Conservation (phyloP, 2,329 filamentous ascomycete species). For the Amauroascus verrucosus region DNA sequence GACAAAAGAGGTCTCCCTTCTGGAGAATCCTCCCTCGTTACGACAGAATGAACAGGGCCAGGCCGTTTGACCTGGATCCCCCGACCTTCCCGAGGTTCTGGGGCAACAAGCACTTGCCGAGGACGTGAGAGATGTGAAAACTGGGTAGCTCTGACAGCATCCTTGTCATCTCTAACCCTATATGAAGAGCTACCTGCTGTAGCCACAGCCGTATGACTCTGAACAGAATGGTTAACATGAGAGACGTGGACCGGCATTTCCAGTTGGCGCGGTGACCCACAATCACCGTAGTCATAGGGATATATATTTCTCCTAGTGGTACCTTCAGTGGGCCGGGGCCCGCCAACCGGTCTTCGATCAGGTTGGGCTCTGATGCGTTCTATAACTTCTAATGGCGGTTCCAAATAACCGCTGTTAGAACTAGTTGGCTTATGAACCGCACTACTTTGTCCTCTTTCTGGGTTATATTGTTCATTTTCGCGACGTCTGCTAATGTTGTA, state of each 20-base stretch:
- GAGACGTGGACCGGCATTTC: conserved; percentile 7
- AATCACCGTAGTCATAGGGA: not conserved
- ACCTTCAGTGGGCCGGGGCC: not conserved
- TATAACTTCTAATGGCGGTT: not conserved
- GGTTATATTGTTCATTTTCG: not conserved
- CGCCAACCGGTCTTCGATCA: not conserved
- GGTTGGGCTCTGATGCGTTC: not conserved
- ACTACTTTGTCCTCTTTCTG: not conserved
- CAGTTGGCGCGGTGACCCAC: not conserved
- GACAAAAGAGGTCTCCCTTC: conserved; percentile 16
- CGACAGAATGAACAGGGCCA: conserved; percentile 8
- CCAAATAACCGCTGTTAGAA: not conserved
- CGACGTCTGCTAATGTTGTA: not conserved
- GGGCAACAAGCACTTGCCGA: not conserved
- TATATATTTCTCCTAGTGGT: not conserved
- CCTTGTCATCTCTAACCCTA: not conserved
- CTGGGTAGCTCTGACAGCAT: conserved; percentile 3
- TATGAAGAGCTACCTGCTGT: conserved; percentile 1
- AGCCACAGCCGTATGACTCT: not conserved
- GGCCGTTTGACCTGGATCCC: not conserved
- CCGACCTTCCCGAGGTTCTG: not conserved
- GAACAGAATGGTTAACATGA: conserved; percentile 11
- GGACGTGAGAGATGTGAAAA: not conserved
- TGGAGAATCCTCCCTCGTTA: conserved; percentile 17
- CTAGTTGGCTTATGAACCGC: not conserved